These are phyloP conservation scores for Pythium phragmiticola DNA, from an alignment of 352 stramenopile genomes.

Conservation along the genomic window DNA sequence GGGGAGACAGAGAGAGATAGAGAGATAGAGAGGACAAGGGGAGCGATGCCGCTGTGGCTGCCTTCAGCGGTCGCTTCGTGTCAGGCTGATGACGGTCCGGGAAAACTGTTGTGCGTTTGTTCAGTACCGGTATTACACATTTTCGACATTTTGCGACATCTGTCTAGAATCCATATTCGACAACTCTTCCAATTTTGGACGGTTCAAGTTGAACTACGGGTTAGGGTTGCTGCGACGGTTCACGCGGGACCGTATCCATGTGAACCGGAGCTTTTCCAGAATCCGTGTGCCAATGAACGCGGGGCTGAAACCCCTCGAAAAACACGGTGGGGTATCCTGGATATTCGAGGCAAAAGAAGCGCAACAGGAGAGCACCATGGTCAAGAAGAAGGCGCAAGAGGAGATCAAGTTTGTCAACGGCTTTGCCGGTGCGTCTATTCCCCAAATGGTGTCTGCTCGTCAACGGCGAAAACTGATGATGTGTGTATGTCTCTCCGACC, in stretches of 20 bases:
- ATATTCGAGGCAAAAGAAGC: background rate
- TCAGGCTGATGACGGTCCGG: constrained; percentile 7
- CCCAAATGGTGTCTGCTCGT: background rate
- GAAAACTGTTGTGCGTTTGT: constrained; percentile 1
- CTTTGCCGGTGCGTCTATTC: constrained; percentile 22
- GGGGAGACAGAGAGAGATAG: background rate
- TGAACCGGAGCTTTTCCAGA: constrained; percentile 19
- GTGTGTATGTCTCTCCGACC: background rate
- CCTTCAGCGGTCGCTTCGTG: constrained; percentile 7
- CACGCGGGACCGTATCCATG: constrained; percentile 5
- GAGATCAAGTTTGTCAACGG: constrained; percentile 28
- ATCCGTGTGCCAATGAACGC: constrained; percentile 25
- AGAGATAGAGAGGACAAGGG: background rate
- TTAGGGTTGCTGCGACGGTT: background rate
- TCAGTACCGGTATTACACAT: constrained; percentile 1
- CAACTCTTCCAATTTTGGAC: constrained; percentile 2
- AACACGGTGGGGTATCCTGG: background rate
- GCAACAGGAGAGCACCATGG: constrained; percentile 12
- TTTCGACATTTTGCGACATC: constrained; percentile 5
- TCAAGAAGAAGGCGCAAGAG: constrained; percentile 26
- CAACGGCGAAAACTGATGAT: background rate
- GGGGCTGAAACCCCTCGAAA: constrained; percentile 8
- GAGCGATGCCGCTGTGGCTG: background rate
- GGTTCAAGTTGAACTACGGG: constrained; percentile 9
- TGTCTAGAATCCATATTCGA: constrained; percentile 7